phyloP scores from a whole-genome alignment of 345 rosid species.

The Syzygium aromaticum region DNA sequence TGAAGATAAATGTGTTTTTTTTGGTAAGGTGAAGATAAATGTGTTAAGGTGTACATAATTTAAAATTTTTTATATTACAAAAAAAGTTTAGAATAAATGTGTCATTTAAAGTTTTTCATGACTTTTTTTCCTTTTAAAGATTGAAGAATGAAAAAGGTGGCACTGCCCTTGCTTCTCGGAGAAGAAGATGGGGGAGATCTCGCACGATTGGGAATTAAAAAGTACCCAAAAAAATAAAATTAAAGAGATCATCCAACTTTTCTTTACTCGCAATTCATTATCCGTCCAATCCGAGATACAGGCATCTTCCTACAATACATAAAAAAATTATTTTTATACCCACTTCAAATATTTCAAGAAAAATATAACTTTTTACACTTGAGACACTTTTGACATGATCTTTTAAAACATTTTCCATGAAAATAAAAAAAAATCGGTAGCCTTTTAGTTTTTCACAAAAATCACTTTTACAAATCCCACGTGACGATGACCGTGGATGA shows the following conservation, averaged over 20 bases:
- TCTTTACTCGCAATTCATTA: not conserved
- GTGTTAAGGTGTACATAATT: no score
- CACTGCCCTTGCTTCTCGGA: not conserved
- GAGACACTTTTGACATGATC: not conserved
- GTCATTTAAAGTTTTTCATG: no score
- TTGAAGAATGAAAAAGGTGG: not conserved
- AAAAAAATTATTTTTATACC: not conserved
- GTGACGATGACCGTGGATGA: rapidly evolving
- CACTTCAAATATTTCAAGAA: not conserved
- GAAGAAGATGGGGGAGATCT: not conserved
- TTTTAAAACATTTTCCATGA: not conserved
- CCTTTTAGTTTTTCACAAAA: not conserved
- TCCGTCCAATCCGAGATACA: not conserved
- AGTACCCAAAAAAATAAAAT: not conserved
- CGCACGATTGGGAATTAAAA: not conserved
- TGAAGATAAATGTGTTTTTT: no score
- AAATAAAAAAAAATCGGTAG: not conserved
- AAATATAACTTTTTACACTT: not conserved
- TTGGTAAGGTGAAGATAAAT: no score
- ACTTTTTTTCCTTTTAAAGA: no score
- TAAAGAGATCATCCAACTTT: not conserved
- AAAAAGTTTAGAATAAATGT: no score
- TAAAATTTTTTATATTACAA: no score
- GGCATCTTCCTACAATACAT: not conserved
- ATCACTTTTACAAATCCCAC: not conserved